phyloP scores from a whole-genome alignment of 768 basidiomycete species.

The Tephrocybe sp. region DNA sequence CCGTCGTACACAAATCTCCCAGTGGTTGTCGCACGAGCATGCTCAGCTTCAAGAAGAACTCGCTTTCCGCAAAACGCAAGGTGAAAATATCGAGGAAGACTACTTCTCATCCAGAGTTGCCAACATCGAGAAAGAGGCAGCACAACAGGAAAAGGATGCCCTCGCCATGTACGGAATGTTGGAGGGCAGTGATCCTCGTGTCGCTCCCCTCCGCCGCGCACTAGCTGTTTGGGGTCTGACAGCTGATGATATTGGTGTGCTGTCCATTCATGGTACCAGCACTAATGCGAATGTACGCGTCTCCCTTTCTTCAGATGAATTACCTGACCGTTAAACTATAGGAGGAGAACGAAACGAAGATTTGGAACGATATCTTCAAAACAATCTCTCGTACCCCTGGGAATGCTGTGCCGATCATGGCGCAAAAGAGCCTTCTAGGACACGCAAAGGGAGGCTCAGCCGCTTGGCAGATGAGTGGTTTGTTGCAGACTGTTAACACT shows the following conservation, averaged over 20 bases:
- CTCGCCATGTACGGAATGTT: constrained; percentile 96
- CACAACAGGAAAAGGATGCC: constrained; percentile 89
- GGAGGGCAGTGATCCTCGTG: constrained; percentile 78
- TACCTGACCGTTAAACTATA: constrained; percentile 25
- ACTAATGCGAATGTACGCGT: constrained; percentile 72
- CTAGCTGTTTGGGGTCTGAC: constrained; percentile 96
- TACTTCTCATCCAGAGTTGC: constrained; percentile 78
- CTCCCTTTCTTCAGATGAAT: background rate
- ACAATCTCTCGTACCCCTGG: constrained; percentile 86
- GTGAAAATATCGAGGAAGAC: constrained; percentile 54
- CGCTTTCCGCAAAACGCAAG: constrained; percentile 54
- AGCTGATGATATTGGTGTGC: constrained; percentile 88
- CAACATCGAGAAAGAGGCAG: constrained; percentile 88
- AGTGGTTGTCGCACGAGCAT: constrained; percentile 93
- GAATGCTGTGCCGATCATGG: constrained; percentile 96
- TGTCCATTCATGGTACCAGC: constrained; percentile 89
- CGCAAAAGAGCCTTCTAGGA: constrained; percentile 96
- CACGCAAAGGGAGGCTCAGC: constrained; percentile 99
- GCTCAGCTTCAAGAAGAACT: constrained; percentile 80
- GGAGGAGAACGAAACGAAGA: constrained; percentile 97
- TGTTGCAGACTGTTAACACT: constrained; percentile 80
- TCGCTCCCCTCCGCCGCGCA: constrained; percentile 92
- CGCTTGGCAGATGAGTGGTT: constrained; percentile 94
- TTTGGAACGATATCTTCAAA: constrained; percentile 96
- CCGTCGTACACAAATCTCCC: constrained; percentile 92